Conservation (phyloP, 2,329 filamentous ascomycete genomes). For the Fusarium brevicatenulatum region DNA sequence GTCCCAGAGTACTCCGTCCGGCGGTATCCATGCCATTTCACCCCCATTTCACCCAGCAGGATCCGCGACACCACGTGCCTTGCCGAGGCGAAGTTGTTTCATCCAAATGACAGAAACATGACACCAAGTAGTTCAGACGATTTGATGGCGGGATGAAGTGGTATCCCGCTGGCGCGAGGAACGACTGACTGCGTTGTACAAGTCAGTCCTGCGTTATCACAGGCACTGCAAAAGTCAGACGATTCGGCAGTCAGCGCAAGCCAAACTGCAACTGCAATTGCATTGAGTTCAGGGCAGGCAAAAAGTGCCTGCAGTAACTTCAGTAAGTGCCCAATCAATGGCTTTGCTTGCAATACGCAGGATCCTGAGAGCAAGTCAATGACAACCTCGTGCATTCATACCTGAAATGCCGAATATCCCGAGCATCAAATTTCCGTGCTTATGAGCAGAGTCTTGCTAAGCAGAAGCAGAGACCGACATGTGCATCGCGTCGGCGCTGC, state of each 20-base stretch:
- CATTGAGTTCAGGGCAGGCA: slow-evolving; percentile 2
- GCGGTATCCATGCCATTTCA: background rate
- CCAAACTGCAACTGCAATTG: slow-evolving; percentile 15
- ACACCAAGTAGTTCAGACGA: slow-evolving; percentile 1
- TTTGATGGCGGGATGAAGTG: background rate
- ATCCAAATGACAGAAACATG: slow-evolving; percentile 11
- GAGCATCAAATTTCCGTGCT: background rate
- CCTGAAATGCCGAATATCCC: slow-evolving; percentile 13
- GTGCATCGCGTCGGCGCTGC: slow-evolving; percentile 17
- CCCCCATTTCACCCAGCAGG: background rate
- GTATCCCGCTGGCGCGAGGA: background rate
- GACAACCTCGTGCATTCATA: background rate
- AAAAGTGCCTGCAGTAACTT: background rate
- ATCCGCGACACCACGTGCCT: slow-evolving; percentile 6
- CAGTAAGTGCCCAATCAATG: background rate
- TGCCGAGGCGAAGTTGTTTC: slow-evolving; percentile 24
- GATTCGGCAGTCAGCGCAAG: background rate
- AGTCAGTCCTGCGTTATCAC: background rate
- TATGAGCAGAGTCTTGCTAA: slow-evolving; percentile 1
- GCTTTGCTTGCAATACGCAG: background rate
- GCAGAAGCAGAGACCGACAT: slow-evolving; percentile 18
- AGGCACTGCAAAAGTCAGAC: background rate
- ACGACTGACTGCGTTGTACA: background rate
- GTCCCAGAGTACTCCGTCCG: background rate
- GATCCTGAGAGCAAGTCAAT: slow-evolving; percentile 15